Conservation (phyloP, 176 grass and related monocot species). For the Olyra latifolia region DNA sequence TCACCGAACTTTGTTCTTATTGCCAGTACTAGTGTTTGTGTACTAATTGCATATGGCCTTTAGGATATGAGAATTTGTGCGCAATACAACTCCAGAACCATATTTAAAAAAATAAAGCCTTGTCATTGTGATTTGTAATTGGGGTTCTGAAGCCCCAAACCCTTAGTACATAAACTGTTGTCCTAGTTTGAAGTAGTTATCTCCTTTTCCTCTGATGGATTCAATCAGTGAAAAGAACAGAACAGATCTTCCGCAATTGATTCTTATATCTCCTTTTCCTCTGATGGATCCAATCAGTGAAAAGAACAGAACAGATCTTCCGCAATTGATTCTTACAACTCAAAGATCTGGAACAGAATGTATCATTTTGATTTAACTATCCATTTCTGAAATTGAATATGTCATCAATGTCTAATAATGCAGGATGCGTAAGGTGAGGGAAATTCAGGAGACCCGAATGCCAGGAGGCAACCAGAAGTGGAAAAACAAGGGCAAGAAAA, state of each 20-base stretch:
- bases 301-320: slow-evolving; percentile 2
- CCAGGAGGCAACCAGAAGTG: slow-evolving; percentile 72
- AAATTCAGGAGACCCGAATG: slow-evolving; percentile 57
- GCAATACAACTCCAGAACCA: not conserved
- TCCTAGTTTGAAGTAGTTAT: not conserved
- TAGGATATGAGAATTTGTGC: not conserved
- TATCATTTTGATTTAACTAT: not conserved
- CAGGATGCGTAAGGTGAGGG: slow-evolving; percentile 78
- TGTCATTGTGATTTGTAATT: not conserved
- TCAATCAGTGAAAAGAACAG: not conserved
- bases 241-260: not conserved
- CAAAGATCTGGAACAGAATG: not conserved
- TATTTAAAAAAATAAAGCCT: not conserved
- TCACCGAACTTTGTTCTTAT: not conserved
- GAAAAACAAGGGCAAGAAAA: slow-evolving; percentile 73
- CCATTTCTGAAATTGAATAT: slow-evolving; percentile 11
- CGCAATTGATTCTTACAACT: not conserved
- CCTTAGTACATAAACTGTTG: not conserved
- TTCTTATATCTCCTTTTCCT: not conserved
- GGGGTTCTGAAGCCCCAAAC: not conserved
- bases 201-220: not conserved
- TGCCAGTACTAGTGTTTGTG: not conserved
- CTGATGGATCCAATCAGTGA: not conserved
- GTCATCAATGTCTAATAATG: slow-evolving; percentile 8
- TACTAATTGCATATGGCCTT: slow-evolving; percentile 20